These are phyloP conservation scores for Yamadazyma laniorum DNA, from an alignment of 805 yeast genomes.

Conservation along the genomic window DNA sequence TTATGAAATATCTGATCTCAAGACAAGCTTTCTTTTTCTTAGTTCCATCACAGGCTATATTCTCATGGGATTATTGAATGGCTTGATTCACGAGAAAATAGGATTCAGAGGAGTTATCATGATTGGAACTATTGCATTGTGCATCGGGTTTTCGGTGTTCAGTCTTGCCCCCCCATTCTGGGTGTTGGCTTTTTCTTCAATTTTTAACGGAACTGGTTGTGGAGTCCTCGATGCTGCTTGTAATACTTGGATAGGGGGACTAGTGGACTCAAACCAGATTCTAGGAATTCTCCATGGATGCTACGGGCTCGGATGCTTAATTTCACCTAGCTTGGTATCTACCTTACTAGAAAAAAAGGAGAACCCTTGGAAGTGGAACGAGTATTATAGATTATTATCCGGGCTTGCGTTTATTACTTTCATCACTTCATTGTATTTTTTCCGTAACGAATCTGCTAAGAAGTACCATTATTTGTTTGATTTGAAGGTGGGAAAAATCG, in stretches of 20 bases:
- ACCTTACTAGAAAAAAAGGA: slow-evolving; percentile 34
- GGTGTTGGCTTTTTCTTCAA: slow-evolving; percentile 38
- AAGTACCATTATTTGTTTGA: slow-evolving; percentile 36
- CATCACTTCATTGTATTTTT: slow-evolving; percentile 24
- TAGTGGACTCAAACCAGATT: slow-evolving; percentile 48
- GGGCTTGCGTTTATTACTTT: slow-evolving; percentile 23
- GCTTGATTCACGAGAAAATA: slow-evolving; percentile 34
- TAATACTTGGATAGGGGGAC: slow-evolving; percentile 51
- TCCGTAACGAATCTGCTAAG: slow-evolving; percentile 43
- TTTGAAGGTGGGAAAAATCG: slow-evolving; percentile 12
- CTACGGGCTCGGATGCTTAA: slow-evolving; percentile 54
- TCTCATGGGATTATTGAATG: slow-evolving; percentile 49
- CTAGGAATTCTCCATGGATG: slow-evolving; percentile 52
- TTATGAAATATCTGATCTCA: slow-evolving; percentile 48
- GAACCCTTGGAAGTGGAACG: slow-evolving; percentile 47
- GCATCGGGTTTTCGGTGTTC: slow-evolving; percentile 38
- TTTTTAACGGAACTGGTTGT: slow-evolving; percentile 51
- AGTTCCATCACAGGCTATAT: slow-evolving; percentile 57
- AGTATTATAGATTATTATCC: slow-evolving; percentile 41
- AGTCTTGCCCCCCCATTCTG: slow-evolving; percentile 41
- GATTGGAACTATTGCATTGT: slow-evolving; percentile 33
- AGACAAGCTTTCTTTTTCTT: slow-evolving; percentile 49
- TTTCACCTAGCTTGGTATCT: slow-evolving; percentile 48
- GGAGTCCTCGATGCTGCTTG: slow-evolving; percentile 57
- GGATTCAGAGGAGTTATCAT: slow-evolving; percentile 51